Conservation (phyloP, 2,329 filamentous ascomycete genomes). For the Tolypocladium tundrense region DNA sequence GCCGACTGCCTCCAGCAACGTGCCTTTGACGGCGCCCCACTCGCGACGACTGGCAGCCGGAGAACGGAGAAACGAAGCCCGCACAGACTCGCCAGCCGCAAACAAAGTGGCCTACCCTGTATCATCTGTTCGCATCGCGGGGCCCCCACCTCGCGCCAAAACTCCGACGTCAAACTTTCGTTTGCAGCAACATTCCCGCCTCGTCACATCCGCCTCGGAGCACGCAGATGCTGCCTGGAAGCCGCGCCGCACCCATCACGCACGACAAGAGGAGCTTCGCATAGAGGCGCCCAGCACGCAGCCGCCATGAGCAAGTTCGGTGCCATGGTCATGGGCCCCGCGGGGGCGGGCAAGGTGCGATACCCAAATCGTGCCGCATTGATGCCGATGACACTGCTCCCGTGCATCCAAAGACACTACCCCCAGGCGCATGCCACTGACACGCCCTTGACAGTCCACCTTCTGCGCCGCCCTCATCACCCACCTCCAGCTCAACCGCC, state of each 20-base stretch:
- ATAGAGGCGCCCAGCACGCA: neutral
- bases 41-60: no score
- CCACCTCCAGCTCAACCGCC: slow-evolving; percentile 78
- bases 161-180: neutral
- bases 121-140: neutral
- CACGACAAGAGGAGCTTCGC: neutral
- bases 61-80: no score
- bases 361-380: neutral
- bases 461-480: slow-evolving; percentile 92
- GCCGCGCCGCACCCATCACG: neutral
- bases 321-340: slow-evolving; percentile 89
- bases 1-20: neutral
- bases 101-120: neutral
- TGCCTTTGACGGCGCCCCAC: neutral
- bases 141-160: neutral
- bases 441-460: slow-evolving; percentile 51
- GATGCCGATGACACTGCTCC: neutral
- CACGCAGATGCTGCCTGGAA: neutral
- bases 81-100: no score
- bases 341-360: slow-evolving; percentile 78
- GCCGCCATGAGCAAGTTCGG: slow-evolving; percentile 82
- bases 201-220: neutral
- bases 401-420: neutral
- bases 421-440: neutral
- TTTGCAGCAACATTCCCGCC: neutral